These are phyloP conservation scores for Crassisporium funariophilum DNA, from an alignment of 768 basidiomycete genomes.

Conservation along the genomic window DNA sequence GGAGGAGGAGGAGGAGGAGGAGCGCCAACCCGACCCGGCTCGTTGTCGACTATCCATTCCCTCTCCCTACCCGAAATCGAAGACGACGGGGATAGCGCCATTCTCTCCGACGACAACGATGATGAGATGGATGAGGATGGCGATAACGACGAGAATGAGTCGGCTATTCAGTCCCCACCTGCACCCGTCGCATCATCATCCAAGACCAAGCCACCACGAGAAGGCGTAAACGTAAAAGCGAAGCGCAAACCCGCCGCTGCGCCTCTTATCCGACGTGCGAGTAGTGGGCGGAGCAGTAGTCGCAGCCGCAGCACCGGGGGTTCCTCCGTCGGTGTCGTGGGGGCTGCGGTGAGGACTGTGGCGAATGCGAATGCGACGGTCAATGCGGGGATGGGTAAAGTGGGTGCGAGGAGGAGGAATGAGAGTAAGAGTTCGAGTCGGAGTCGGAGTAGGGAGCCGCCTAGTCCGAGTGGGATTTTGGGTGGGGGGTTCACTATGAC, in stretches of 20 bases:
- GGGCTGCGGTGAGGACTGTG: no score
- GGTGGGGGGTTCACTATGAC: neutral
- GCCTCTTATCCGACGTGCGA: conserved; percentile 4
- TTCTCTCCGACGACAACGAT: neutral
- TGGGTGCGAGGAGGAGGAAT: conserved; percentile 3
- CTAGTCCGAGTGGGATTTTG: neutral
- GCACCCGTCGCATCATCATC: conserved; percentile 1
- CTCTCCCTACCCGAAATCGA: no score
- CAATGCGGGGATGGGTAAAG: neutral
- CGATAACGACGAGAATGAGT: neutral
- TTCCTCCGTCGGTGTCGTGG: no score
- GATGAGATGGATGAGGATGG: conserved; percentile 11
- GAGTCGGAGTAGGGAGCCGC: conserved; percentile 16
- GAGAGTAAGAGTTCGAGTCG: conserved; percentile 14
- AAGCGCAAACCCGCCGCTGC: neutral
- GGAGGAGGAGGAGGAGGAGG: neutral
- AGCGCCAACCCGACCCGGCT: conserved; percentile 6
- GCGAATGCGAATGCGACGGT: neutral
- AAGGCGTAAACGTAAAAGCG: neutral
- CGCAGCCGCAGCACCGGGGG: no score
- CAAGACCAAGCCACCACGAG: neutral
- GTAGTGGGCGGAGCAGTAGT: conserved; percentile 6
- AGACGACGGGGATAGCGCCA: no score
- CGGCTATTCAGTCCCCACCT: neutral
- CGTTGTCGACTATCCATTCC: conserved; percentile 18